These are phyloP conservation scores for Sarcodon aspratus DNA, from an alignment of 768 basidiomycete genomes.

Conservation along the genomic window DNA sequence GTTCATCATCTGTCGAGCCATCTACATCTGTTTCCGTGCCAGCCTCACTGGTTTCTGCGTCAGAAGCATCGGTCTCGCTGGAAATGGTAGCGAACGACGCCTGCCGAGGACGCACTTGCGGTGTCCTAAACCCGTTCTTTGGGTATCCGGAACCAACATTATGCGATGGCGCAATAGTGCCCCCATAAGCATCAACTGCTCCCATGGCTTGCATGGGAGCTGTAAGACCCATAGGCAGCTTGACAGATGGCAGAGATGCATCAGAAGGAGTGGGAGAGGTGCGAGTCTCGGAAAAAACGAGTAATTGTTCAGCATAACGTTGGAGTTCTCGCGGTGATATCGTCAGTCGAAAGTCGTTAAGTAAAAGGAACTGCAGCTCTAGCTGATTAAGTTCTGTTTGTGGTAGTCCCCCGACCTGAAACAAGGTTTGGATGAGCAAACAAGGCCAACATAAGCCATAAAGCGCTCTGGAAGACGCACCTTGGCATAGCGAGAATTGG, in stretches of 20 bases:
- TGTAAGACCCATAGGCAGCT: conserved; percentile 12
- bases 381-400: conserved; percentile 89
- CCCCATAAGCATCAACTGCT: conserved; percentile 42
- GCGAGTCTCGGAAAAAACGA: conserved; percentile 44
- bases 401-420: conserved; percentile 89
- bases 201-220: conserved; percentile 40
- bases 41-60: conserved; percentile 17
- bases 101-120: conserved; percentile 3
- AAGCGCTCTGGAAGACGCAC: conserved; percentile 22
- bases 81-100: conserved; percentile 9
- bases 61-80: conserved; percentile 19
- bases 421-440: neutral
- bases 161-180: conserved; percentile 16
- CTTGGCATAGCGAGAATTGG: conserved; percentile 97
- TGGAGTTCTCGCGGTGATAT: conserved; percentile 90
- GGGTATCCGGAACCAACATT: neutral
- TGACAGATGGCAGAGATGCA: conserved; percentile 10
- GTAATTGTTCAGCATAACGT: conserved; percentile 83
- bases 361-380: conserved; percentile 91
- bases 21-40: conserved; percentile 38
- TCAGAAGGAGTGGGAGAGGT: conserved; percentile 13
- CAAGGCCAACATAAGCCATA: conserved; percentile 1
- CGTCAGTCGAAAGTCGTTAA: conserved; percentile 90
- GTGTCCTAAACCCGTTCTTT: neutral
- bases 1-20: conserved; percentile 66